These are phyloP conservation scores for Penicillium antarcticum DNA, from an alignment of 495 filamentous ascomycete genomes.

Conservation along the genomic window DNA sequence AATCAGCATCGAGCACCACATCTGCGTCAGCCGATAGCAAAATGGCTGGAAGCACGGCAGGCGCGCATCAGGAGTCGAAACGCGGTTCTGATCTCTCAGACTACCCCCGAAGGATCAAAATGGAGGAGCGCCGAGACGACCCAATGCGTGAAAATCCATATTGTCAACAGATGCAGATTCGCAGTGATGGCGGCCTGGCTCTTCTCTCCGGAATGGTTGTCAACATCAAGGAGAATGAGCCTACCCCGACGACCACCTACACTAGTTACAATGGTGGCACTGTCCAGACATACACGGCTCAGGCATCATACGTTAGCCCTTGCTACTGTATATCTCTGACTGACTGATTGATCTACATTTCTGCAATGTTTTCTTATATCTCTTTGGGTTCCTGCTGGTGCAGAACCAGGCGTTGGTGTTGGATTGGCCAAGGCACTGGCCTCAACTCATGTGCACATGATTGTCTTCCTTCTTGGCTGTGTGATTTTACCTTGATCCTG, in stretches of 20 bases:
- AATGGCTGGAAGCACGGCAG: slow-evolving; percentile 20
- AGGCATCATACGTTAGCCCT: slow-evolving; percentile 35
- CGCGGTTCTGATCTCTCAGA: slow-evolving; percentile 19
- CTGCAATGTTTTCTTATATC: slow-evolving; percentile 21
- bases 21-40: slow-evolving; percentile 12
- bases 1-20: slow-evolving; percentile 25
- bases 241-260: slow-evolving; percentile 38
- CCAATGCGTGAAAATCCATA: slow-evolving; percentile 44
- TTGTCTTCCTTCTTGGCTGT: slow-evolving; percentile 17
- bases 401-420: slow-evolving; percentile 26
- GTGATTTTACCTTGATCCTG: slow-evolving; percentile 19
- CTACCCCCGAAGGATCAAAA: slow-evolving; percentile 74
- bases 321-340: slow-evolving; percentile 44
- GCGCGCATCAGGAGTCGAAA: slow-evolving; percentile 8
- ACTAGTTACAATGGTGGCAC: slow-evolving; percentile 20
- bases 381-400: slow-evolving; percentile 17
- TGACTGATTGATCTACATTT: slow-evolving; percentile 24
- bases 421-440: slow-evolving; percentile 11
- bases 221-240: slow-evolving; percentile 57
- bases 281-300: slow-evolving; percentile 38
- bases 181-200: slow-evolving; percentile 42
- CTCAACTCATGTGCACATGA: slow-evolving; percentile 29
- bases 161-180: slow-evolving; percentile 71
- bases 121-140: slow-evolving; percentile 68
- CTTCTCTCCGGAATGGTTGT: slow-evolving; percentile 50